Percentiles rank a stretch among this genome's conserved stretches.
phyloP scores from a whole-genome alignment of 31 red algal genomes.

The Porphyra umbilicalis region DNA sequence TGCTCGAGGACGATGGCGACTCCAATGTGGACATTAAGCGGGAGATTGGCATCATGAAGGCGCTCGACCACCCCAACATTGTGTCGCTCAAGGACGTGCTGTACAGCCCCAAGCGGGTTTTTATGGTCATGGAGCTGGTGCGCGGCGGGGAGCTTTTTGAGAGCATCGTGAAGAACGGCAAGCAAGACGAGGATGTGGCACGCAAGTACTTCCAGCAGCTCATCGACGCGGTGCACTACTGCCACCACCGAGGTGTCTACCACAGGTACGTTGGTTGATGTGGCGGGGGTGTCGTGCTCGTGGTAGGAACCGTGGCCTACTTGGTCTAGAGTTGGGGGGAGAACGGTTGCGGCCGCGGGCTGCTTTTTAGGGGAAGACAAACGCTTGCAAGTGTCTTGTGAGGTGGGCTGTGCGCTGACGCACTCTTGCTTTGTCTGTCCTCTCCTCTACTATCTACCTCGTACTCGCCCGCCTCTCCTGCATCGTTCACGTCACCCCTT shows the following conservation, averaged over 20 bases:
- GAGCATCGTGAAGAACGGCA: constrained; percentile 72
- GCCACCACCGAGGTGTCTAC: constrained; percentile 88
- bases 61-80: constrained; percentile 84
- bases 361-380: neutral
- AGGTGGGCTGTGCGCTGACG: neutral
- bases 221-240: constrained; percentile 95
- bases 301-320: neutral
- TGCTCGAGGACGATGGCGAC: constrained; percentile 46
- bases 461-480: neutral
- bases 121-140: constrained; percentile 98
- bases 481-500: neutral
- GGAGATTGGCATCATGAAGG: constrained; percentile 98
- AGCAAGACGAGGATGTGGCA: constrained; percentile 60
- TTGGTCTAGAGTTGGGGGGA: too few relatives aligned
- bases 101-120: constrained; percentile 69
- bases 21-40: constrained; percentile 85
- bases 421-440: neutral
- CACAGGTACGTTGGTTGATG: constrained; percentile 35
- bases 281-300: neutral
- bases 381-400: neutral
- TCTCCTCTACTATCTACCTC: neutral
- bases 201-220: constrained; percentile 83
- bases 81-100: constrained; percentile 85
- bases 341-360: too few relatives aligned
- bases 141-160: constrained; percentile 90